Conservation (phyloP, 1,139 yeast genomes). For the Pichia sp. region DNA sequence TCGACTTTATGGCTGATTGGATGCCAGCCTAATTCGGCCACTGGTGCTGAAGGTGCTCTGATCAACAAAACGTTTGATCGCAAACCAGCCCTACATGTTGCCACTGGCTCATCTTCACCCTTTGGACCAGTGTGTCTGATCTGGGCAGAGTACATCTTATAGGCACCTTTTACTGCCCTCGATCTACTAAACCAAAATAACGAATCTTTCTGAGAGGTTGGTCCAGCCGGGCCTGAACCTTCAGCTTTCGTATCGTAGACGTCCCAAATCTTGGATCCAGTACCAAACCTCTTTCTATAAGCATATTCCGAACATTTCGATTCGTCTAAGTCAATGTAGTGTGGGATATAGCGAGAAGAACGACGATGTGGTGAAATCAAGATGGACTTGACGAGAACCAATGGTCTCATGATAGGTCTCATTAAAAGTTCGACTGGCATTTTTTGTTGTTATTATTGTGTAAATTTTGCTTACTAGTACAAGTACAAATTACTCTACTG, state of each 20-base stretch:
- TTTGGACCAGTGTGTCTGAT: conserved; percentile 39
- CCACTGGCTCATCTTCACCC: conserved; percentile 54
- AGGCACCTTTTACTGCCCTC: conserved; percentile 61
- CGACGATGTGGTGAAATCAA: conserved; percentile 56
- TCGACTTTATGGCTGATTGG: conserved; percentile 56
- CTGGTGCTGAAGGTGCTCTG: conserved; percentile 44
- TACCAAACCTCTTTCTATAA: conserved; percentile 51
- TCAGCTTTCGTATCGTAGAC: conserved; percentile 44
- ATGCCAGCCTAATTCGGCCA: conserved; percentile 61
- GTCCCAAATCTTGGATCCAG: conserved; percentile 52
- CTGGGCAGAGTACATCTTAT: conserved; percentile 47
- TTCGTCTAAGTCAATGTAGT: conserved; percentile 41
- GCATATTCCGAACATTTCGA: conserved; percentile 38
- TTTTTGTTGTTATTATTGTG: background rate
- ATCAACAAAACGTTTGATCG: conserved; percentile 53
- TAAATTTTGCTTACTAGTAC: background rate
- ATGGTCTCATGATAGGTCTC: conserved; percentile 57
- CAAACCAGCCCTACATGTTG: conserved; percentile 55
- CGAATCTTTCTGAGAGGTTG: conserved; percentile 38
- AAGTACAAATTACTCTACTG: background rate
- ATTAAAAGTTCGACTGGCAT: conserved; percentile 60
- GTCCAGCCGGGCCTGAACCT: conserved; percentile 34
- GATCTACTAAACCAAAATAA: conserved; percentile 53
- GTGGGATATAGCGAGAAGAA: conserved; percentile 53
- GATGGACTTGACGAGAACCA: conserved; percentile 50